phyloP scores from a whole-genome alignment of 73 alveolate genomes.

The Paramecium tetraurelia region DNA sequence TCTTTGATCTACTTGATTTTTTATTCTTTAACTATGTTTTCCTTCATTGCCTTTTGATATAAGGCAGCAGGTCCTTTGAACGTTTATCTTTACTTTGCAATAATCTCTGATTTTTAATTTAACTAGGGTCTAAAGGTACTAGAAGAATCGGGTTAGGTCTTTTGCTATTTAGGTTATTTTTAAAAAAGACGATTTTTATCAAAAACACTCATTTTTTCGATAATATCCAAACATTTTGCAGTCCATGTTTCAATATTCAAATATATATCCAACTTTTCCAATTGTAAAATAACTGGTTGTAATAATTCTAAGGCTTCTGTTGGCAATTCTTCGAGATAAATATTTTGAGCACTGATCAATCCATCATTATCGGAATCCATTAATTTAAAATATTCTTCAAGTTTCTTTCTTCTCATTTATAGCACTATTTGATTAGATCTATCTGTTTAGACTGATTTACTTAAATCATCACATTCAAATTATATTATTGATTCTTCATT shows the following conservation, averaged over 20 bases:
- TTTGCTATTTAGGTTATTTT: not conserved
- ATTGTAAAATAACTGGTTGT: not conserved
- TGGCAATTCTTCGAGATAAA: not conserved
- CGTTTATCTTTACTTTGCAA: not conserved
- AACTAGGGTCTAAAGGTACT: conserved; percentile 1
- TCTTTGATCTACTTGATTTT: conserved; percentile 25
- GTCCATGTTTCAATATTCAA: conserved; percentile 1
- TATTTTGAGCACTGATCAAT: not conserved
- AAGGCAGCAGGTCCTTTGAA: not conserved
- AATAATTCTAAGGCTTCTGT: not conserved
- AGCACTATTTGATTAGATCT: conserved; percentile 4
- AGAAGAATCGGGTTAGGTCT: not conserved
- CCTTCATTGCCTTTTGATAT: not conserved
- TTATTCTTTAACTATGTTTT: not conserved
- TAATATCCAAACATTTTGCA: not conserved
- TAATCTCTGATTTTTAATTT: not conserved
- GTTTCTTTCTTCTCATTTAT: not conserved
- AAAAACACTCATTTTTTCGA: not conserved
- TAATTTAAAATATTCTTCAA: not conserved
- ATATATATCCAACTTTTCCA: not conserved
- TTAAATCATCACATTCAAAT: conserved; percentile 27
- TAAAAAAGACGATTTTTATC: not conserved
- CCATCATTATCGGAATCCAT: conserved; percentile 41
- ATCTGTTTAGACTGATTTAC: conserved; percentile 1
- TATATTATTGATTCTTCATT: conserved; percentile 7